These are phyloP conservation scores for Pezicula carpinea DNA, from an alignment of 2,329 filamentous ascomycete genomes.

Conservation along the genomic window DNA sequence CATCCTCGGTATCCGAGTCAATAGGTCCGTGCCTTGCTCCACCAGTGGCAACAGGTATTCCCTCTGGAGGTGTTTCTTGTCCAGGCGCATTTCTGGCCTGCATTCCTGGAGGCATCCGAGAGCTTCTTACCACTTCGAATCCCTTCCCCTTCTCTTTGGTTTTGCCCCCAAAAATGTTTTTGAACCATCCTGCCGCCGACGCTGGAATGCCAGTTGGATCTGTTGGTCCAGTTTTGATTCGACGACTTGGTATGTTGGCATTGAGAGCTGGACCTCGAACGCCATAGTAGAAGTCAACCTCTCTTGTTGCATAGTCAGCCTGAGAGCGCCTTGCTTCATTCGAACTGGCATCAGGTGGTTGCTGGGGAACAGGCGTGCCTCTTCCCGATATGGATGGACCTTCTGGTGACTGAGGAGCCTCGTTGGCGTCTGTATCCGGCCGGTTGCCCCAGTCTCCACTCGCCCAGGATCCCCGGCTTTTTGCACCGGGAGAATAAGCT, in stretches of 20 bases:
- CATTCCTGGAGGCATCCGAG: slow-evolving; percentile 76
- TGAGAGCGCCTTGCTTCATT: slow-evolving; percentile 35
- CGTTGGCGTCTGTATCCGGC: slow-evolving; percentile 28
- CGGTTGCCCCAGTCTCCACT: slow-evolving; percentile 40
- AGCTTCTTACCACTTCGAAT: slow-evolving; percentile 91
- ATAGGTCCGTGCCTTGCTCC: slow-evolving; percentile 48
- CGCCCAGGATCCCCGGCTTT: slow-evolving; percentile 38
- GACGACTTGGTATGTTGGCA: slow-evolving; percentile 74
- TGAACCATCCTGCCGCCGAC: slow-evolving; percentile 86
- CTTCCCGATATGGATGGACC: slow-evolving; percentile 37
- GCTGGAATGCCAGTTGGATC: slow-evolving; percentile 91
- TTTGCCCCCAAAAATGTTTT: slow-evolving; percentile 73
- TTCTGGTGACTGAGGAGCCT: slow-evolving; percentile 34
- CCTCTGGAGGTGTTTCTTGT: slow-evolving; percentile 63
- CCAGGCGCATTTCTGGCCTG: slow-evolving; percentile 48
- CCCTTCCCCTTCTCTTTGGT: slow-evolving; percentile 94
- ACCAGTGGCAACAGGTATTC: slow-evolving; percentile 52
- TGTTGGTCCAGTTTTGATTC: slow-evolving; percentile 86
- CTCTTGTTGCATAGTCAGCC: slow-evolving; percentile 84
- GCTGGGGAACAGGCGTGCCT: slow-evolving; percentile 43
- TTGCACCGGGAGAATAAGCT: slow-evolving; percentile 32
- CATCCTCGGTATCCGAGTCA: slow-evolving; percentile 37
- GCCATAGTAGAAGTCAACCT: slow-evolving; percentile 96
- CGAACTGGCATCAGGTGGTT: slow-evolving; percentile 18
- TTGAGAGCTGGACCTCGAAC: slow-evolving; percentile 84